phyloP scores from a whole-genome alignment of 208 protist species.

The Acanthamoeba rhysodes region DNA sequence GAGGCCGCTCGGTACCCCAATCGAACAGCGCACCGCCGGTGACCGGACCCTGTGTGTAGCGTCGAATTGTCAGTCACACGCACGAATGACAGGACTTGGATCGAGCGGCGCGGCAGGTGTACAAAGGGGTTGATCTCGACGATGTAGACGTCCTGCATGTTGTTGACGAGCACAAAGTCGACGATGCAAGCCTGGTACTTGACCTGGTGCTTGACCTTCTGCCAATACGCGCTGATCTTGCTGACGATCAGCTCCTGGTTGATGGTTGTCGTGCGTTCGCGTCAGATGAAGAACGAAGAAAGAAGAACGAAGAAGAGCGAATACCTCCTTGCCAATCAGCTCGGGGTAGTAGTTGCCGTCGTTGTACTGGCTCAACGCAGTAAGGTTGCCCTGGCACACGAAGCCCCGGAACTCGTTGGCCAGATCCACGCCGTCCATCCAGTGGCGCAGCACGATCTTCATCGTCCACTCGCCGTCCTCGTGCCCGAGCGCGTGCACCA shows the following conservation, averaged over 20 bases:
- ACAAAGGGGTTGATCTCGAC: conserved; percentile 76
- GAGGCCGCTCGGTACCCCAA: neutral
- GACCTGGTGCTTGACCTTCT: neutral
- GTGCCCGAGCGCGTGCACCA: neutral
- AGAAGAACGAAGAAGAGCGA: neutral
- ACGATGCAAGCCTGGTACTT: conserved; percentile 44
- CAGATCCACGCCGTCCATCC: conserved; percentile 66
- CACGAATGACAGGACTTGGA: too few species aligned
- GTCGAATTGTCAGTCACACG: too few species aligned
- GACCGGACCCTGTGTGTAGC: conserved; percentile 49
- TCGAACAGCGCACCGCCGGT: conserved; percentile 40
- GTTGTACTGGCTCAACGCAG: conserved; percentile 68
- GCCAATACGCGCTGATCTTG: conserved; percentile 28
- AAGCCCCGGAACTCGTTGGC: conserved; percentile 68
- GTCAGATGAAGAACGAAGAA: neutral
- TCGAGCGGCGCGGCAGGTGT: neutral
- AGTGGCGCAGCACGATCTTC: conserved; percentile 64
- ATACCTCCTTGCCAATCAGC: conserved; percentile 2
- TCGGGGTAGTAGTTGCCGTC: conserved; percentile 61
- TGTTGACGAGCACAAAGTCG: conserved; percentile 67
- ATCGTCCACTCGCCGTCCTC: conserved; percentile 53
- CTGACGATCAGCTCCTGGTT: conserved; percentile 23
- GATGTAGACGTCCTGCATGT: conserved; percentile 49
- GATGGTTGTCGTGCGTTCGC: neutral
- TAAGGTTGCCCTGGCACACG: conserved; percentile 36